phyloP scores from a whole-genome alignment of 2,329 filamentous ascomycete genomes.

The Penicillium griseofulvum region DNA sequence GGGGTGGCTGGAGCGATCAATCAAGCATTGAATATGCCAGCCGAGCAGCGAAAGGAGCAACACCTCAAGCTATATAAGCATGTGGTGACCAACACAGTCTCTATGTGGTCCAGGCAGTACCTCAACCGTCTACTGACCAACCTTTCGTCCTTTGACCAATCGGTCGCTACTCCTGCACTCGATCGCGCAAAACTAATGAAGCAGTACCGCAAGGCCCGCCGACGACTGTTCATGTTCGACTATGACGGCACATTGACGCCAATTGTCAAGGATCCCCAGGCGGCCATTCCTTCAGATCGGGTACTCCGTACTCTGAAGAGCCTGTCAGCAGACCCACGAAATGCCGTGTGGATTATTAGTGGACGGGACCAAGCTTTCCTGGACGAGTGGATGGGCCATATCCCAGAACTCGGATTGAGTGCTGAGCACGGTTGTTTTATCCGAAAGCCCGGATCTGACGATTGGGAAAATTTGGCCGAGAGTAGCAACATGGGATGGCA shows the following conservation, averaged over 20 bases:
- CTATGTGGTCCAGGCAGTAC: conserved; percentile 79
- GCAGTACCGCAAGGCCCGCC: conserved; percentile 71
- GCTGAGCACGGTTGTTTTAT: conserved; percentile 98
- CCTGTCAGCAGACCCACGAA: conserved; percentile 74
- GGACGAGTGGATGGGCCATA: conserved; percentile 87
- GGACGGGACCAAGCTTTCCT: conserved; percentile 91
- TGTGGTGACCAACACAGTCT: conserved; percentile 80
- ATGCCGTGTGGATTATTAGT: conserved; percentile 97
- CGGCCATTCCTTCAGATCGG: conserved; percentile 81
- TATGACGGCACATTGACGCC: conserved; percentile 96
- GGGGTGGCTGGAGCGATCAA: conserved; percentile 84
- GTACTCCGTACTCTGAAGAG: conserved; percentile 76
- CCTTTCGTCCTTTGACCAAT: conserved; percentile 71
- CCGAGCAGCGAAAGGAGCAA: conserved; percentile 63
- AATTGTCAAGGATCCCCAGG: conserved; percentile 86
- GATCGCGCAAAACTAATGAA: conserved; percentile 70
- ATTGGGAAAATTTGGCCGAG: conserved; percentile 88
- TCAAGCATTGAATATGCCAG: conserved; percentile 72
- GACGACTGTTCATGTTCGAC: conserved; percentile 95
- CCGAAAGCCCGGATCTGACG: conserved; percentile 68
- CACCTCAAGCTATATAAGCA: conserved; percentile 76
- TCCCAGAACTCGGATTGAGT: conserved; percentile 82
- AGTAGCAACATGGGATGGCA: conserved; percentile 92
- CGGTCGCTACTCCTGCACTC: conserved; percentile 74
- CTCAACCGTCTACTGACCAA: conserved; percentile 77